Base-by-base conservation (phyloP, 2,329 filamentous ascomycete genomes). In the Nigrospora oryzae region DNA sequence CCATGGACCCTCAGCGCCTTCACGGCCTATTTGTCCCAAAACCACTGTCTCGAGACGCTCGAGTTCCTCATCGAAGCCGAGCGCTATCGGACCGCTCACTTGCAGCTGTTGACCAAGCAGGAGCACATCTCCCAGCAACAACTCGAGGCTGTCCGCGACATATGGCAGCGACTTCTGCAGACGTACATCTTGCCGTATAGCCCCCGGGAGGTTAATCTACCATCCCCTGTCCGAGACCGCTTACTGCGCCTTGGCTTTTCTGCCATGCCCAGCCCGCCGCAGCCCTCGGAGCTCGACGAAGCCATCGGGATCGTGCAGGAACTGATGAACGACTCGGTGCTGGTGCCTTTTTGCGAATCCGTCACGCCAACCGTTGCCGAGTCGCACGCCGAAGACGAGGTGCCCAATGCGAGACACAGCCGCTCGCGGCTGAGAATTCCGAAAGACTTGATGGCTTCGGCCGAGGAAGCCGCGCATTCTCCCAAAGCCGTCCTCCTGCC, bases 1-100 rank as follows among this genome's bases (percentile, higher is more conserved):
- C 93, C 93, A 53, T 97, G 89, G 77, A 95, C 90, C 0, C 73
- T 96, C 10, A 83, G 81, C 48, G 91, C 91, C 31, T 97, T 97
- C 65, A 97, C 93, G 81, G 90, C 90, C 45, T 97, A 95, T 59
- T 76, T 97, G 4, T 96, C 91, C 1, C 90, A 95, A 60, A 97
- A 97, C 58, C 91, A 97, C 66, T 98, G 93, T 61, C 72, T 97
- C 52, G 93, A 98, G 65, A 96, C 90, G 1, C 73, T 98, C 35
- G 93, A 97, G 61, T 98, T 98, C 64, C 95, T 90, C 36, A 84
- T 96, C 74, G 93, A 96, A 62, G 86, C 91, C 17, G 86, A 89
- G 46, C 79, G 89, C 49, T 98, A 97, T 62, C 77, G 81, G 43
- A 68, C 79, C 46, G 78, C 79, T 45, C 70, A 77, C 53, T 58